Conservation (phyloP, 164 flowering plant species). For the Akebia trifoliata region DNA sequence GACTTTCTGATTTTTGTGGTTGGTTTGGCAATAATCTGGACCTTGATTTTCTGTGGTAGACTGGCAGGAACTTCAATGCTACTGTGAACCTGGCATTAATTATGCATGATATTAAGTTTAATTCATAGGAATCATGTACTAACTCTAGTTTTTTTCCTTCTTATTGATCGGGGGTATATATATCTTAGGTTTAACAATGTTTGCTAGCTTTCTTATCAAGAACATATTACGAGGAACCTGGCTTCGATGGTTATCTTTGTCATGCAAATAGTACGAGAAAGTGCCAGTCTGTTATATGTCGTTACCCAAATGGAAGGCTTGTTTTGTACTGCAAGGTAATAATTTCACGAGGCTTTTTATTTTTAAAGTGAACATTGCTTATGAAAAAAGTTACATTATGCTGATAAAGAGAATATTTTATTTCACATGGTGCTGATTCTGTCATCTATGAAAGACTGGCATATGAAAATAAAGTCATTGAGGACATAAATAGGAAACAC, state of each 20-base stretch:
- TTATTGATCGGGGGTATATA: too few relatives aligned
- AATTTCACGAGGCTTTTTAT: slow-evolving; percentile 8
- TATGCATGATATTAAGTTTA: neutral
- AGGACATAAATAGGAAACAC: slow-evolving; percentile 63
- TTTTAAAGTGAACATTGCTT: slow-evolving; percentile 2
- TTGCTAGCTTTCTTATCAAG: too few relatives aligned
- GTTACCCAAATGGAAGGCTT: slow-evolving; percentile 88
- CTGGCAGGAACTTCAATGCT: neutral
- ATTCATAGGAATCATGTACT: neutral
- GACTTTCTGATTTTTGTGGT: neutral
- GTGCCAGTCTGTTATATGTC: slow-evolving; percentile 95
- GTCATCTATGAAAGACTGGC: slow-evolving; percentile 85
- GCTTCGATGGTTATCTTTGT: slow-evolving; percentile 11
- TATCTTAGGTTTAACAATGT: too few relatives aligned
- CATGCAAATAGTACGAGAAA: slow-evolving; percentile 66
- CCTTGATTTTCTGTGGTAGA: neutral
- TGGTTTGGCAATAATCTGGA: neutral
- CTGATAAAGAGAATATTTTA: slow-evolving; percentile 2
- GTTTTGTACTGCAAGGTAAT: slow-evolving; percentile 93
- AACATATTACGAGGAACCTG: too few relatives aligned
- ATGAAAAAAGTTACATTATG: slow-evolving; percentile 12
- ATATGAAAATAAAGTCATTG: slow-evolving; percentile 49
- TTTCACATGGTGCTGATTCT: slow-evolving; percentile 88
- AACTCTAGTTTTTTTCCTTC: neutral
- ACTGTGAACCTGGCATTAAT: neutral